Conservation (phyloP, 225 moss, liverwort and hornwort species). For the Bryoerythrophyllum caledonicum region DNA sequence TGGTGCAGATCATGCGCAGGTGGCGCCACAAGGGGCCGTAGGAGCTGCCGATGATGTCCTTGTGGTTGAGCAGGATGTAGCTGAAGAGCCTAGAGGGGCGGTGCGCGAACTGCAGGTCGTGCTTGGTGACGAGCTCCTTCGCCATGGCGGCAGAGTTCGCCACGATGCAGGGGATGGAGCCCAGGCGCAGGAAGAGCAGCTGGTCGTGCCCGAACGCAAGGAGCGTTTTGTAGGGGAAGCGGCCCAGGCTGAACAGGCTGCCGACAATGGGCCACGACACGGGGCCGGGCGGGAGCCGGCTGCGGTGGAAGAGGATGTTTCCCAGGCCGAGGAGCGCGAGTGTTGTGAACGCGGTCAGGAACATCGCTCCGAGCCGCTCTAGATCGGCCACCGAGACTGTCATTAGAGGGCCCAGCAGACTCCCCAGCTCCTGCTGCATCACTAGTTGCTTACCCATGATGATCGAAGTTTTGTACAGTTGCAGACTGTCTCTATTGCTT, state of each 20-base stretch:
- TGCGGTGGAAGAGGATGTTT: constrained; percentile 2
- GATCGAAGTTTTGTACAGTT: neutral
- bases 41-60: constrained; percentile 34
- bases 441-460: neutral
- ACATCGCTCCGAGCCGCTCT: too few relatives aligned
- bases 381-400: neutral
- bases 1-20: constrained; percentile 48
- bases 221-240: constrained; percentile 37
- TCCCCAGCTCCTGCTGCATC: constrained; percentile 2
- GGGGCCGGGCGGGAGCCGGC: constrained; percentile 45
- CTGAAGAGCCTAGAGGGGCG: constrained; percentile 39
- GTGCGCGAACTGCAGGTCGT: constrained; percentile 46
- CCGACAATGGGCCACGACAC: constrained; percentile 56
- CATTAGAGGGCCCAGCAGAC: neutral
- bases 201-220: constrained; percentile 38
- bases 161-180: constrained; percentile 44
- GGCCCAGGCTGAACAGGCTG: constrained; percentile 39
- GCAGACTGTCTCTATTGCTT: neutral
- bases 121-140: constrained; percentile 37
- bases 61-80: constrained; percentile 14
- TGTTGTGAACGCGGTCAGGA: constrained; percentile 16
- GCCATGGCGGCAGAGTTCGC: constrained; percentile 50
- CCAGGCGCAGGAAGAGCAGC: constrained; percentile 49
- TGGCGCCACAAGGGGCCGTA: constrained; percentile 49
- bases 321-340: constrained; percentile 4